Percentiles rank a stretch among this genome's conserved stretches.
These are phyloP conservation scores for Alternaria incomplexa DNA, from an alignment of 2,329 filamentous ascomycete genomes.

Conservation along the genomic window DNA sequence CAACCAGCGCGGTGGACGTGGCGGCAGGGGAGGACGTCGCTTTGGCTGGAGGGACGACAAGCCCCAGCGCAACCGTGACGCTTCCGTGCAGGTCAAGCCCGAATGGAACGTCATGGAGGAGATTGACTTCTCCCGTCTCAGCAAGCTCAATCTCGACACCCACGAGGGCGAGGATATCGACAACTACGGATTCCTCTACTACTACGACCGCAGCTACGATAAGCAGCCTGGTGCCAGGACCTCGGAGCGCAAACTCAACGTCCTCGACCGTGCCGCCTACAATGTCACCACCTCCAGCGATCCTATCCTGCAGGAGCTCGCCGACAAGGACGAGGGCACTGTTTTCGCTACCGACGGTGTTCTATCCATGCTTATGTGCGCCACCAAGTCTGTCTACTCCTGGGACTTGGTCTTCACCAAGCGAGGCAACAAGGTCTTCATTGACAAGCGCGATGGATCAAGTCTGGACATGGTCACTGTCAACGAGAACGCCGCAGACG, in stretches of 20 bases:
- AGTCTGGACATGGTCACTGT: slow-evolving; percentile 97
- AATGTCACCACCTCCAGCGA: slow-evolving; percentile 97
- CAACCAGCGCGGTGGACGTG: slow-evolving; percentile 69
- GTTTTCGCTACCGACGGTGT: slow-evolving; percentile 98
- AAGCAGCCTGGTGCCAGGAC: slow-evolving; percentile 86
- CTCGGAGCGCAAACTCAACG: slow-evolving; percentile 82
- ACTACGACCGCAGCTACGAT: slow-evolving; percentile 96
- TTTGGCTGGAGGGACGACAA: slow-evolving; percentile 99
- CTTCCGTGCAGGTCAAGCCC: slow-evolving; percentile 92
- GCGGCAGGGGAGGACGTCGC: slow-evolving; percentile 77
- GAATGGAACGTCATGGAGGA: slow-evolving; percentile 97
- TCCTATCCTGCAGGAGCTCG: slow-evolving; percentile 94
- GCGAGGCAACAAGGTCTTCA: slow-evolving; percentile 95
- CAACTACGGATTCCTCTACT: slow-evolving; percentile 95
- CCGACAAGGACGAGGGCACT: slow-evolving; percentile 93
- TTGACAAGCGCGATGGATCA: slow-evolving; percentile 97
- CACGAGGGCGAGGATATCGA: slow-evolving; percentile 95
- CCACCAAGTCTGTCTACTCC: slow-evolving; percentile 93
- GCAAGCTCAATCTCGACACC: slow-evolving; percentile 94
- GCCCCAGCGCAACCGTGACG: slow-evolving; percentile 93
- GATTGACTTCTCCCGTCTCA: slow-evolving; percentile 95
- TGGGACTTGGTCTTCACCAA: slow-evolving; percentile 97
- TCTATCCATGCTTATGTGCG: slow-evolving; percentile 99
- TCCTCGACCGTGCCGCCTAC: slow-evolving; percentile 93
- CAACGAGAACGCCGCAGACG: slow-evolving; percentile 97